These are phyloP conservation scores for Neofusicoccum sp. DNA, from an alignment of 2,329 filamentous ascomycete genomes.

Conservation along the genomic window DNA sequence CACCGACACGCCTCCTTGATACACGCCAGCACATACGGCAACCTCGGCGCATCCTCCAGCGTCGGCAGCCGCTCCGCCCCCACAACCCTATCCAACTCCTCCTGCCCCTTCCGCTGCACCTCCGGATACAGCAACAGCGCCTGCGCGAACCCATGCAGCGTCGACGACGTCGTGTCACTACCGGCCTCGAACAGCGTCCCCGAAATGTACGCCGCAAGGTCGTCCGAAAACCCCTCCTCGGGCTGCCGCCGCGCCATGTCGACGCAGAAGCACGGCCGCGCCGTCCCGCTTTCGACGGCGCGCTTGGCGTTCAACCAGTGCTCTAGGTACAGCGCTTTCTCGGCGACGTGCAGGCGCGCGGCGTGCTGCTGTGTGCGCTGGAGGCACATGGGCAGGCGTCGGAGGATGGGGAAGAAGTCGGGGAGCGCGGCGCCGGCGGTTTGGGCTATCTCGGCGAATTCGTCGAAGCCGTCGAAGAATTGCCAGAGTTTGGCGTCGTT, in stretches of 20 bases:
- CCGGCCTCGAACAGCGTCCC: conserved; percentile 31
- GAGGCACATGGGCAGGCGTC: conserved; percentile 33
- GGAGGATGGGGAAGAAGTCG: conserved; percentile 48
- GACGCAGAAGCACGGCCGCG: conserved; percentile 26
- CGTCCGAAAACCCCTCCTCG: conserved; percentile 24
- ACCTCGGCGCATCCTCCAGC: conserved; percentile 25
- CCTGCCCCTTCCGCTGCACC: conserved; percentile 24
- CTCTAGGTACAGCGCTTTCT: conserved; percentile 34
- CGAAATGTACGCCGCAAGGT: conserved; percentile 25
- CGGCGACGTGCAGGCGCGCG: conserved; percentile 43
- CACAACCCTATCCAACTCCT: conserved; percentile 31
- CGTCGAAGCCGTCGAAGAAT: conserved; percentile 44
- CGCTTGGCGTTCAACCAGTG: conserved; percentile 28
- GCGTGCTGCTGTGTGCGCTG: conserved; percentile 41
- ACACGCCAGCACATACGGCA: conserved; percentile 30
- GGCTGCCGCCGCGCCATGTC: conserved; percentile 25
- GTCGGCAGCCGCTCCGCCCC: conserved; percentile 29
- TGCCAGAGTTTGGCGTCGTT: conserved; percentile 45
- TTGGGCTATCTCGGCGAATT: conserved; percentile 45
- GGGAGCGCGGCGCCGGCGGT: conserved; percentile 44
- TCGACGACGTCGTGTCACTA: conserved; percentile 29
- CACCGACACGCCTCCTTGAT: conserved; percentile 33
- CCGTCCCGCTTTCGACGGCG: conserved; percentile 16
- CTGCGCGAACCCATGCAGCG: conserved; percentile 28
- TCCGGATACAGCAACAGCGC: conserved; percentile 30